phyloP scores from a whole-genome alignment of 2,329 filamentous ascomycete species.

The Cryphonectria japonica region DNA sequence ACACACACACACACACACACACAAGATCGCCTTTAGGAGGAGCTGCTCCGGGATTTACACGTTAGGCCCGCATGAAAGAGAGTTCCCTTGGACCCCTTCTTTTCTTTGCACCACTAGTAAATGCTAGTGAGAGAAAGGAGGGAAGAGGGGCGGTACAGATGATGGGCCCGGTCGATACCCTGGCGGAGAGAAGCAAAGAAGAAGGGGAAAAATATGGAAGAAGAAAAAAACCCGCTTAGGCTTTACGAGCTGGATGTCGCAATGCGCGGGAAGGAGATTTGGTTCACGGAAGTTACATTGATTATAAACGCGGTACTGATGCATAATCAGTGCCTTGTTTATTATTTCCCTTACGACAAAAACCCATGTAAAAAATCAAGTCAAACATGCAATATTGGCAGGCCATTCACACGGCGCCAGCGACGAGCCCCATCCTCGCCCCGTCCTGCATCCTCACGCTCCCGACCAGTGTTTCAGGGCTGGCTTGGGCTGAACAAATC shows the following conservation, averaged over 20 bases:
- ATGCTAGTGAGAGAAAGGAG: neutral
- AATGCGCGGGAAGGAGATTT: too few species aligned
- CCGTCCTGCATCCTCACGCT: neutral
- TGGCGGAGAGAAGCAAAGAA: neutral
- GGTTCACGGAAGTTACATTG: too few species aligned
- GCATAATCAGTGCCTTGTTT: too few species aligned
- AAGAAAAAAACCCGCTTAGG: too few species aligned
- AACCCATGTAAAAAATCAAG: too few species aligned
- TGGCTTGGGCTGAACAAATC: neutral
- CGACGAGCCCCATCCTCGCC: neutral
- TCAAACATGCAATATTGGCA: neutral
- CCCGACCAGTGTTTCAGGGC: conserved; percentile 1
- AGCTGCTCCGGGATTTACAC: neutral
- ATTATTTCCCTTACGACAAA: neutral
- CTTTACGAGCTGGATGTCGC: too few species aligned
- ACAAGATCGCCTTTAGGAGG: neutral
- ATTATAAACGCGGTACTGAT: too few species aligned
- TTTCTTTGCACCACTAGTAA: neutral
- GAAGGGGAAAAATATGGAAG: neutral
- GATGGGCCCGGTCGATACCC: neutral
- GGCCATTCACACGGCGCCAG: neutral
- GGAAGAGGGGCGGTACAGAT: too few species aligned
- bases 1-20: neutral
- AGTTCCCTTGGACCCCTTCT: neutral
- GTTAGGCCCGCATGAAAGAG: neutral